Evolutionary conservation across 768 basidiomycete genomes (phyloP).

Genomic region (Lyophyllum atratum): DNA sequence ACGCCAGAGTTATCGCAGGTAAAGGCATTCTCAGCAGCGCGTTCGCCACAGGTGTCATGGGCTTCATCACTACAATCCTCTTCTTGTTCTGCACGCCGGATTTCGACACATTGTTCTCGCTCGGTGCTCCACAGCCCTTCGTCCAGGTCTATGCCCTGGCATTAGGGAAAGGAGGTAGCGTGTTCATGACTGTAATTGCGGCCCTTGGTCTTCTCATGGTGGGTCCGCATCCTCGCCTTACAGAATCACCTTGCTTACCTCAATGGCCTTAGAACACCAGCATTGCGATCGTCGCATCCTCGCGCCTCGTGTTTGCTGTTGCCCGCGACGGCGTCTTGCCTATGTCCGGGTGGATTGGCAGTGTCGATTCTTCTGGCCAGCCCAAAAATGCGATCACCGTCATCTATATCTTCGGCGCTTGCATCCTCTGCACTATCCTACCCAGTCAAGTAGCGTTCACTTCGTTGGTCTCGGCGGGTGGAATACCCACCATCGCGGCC

Average conservation of each 20-base stretch:
- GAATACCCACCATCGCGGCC: conserved; percentile 83
- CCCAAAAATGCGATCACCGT: conserved; percentile 86
- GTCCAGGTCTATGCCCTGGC: conserved; percentile 87
- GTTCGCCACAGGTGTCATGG: conserved; percentile 76
- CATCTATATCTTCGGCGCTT: conserved; percentile 77
- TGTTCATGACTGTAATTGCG: conserved; percentile 89
- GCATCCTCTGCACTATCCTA: conserved; percentile 82
- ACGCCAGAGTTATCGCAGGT: conserved; percentile 80
- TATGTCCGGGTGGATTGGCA: conserved; percentile 78
- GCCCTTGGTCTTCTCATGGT: conserved; percentile 85
- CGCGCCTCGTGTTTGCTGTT: conserved; percentile 87
- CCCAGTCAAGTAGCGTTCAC: conserved; percentile 93
- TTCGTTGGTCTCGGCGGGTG: conserved; percentile 85
- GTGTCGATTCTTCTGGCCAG: conserved; percentile 69
- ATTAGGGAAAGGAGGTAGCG: conserved; percentile 73
- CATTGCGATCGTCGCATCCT: conserved; percentile 85
- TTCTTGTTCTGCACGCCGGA: conserved; percentile 87
- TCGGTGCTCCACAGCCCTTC: conserved; percentile 88
- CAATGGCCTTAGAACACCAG: conserved; percentile 67
- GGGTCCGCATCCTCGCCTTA: conserved; percentile 19
- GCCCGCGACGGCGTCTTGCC: conserved; percentile 94
- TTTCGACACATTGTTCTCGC: conserved; percentile 69
- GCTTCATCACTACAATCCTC: conserved; percentile 75
- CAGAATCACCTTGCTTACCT: neutral
- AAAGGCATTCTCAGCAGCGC: conserved; percentile 82